phyloP scores from a whole-genome alignment of 2,329 filamentous ascomycete species.

The Fusarium heterosporum region DNA sequence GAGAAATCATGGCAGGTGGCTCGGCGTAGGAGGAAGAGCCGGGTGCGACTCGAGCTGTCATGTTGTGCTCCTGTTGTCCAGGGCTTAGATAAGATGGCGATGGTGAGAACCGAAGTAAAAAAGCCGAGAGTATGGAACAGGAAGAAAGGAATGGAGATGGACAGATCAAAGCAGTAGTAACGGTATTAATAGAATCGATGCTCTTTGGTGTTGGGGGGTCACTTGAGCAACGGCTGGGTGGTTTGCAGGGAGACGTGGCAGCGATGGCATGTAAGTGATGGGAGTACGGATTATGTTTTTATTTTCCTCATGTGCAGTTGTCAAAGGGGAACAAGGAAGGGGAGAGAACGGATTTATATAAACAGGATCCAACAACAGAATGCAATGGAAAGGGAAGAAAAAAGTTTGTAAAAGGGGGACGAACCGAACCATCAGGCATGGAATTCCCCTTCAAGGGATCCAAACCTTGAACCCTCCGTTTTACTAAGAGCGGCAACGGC shows the following conservation, averaged over 20 bases:
- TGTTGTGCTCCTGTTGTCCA: constrained; percentile 29
- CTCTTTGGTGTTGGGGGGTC: constrained; percentile 17
- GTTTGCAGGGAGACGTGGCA: constrained; percentile 37
- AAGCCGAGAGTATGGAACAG: constrained; percentile 8
- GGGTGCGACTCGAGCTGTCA: constrained; percentile 44
- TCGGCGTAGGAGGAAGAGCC: constrained; percentile 42
- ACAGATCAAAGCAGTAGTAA: constrained; percentile 4
- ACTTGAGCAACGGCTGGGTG: constrained; percentile 30
- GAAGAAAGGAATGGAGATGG: neutral
- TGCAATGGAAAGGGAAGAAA: neutral
- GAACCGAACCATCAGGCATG: constrained; percentile 16
- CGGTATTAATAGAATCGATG: neutral
- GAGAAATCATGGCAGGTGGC: constrained; percentile 36
- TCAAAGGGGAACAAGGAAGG: constrained; percentile 4
- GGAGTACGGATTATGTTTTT: constrained; percentile 4
- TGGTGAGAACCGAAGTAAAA: constrained; percentile 5
- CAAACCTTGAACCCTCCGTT: constrained; percentile 20
- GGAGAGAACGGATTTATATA: constrained; percentile 36
- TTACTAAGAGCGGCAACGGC: constrained; percentile 21
- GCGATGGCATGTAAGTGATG: constrained; percentile 23
- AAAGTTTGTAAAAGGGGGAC: constrained; percentile 28
- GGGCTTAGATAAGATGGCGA: neutral
- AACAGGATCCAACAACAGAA: constrained; percentile 8
- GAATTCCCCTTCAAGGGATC: constrained; percentile 24
- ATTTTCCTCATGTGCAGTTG: constrained; percentile 16